Percentiles rank a stretch among this genome's conserved stretches.
Evolutionary conservation across 1,139 yeast genomes (phyloP).

Genomic region (Hyphopichia wangnamkhiaoensis): DNA sequence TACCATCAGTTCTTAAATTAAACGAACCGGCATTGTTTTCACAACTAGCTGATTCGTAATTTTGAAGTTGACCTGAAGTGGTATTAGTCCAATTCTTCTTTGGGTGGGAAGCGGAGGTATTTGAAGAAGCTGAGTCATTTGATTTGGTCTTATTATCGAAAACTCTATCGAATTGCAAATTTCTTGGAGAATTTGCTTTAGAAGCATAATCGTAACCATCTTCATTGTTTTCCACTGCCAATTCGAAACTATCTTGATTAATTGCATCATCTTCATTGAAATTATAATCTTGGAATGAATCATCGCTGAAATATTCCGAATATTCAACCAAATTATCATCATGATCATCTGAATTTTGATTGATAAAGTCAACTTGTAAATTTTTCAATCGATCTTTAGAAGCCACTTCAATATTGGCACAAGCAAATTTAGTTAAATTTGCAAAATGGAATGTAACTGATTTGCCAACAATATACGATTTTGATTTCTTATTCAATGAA

Average conservation of each 20-base stretch:
- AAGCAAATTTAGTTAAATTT: constrained; percentile 53
- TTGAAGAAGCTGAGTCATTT: constrained; percentile 2
- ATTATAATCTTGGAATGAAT: constrained; percentile 13
- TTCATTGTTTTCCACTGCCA: constrained; percentile 5
- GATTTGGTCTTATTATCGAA: constrained; percentile 1
- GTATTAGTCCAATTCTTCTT: constrained; percentile 18
- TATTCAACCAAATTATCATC: constrained; percentile 17
- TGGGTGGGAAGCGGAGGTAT: background rate
- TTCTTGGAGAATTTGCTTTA: constrained; percentile 1
- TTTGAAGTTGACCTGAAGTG: constrained; percentile 1
- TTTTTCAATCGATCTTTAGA: constrained; percentile 22
- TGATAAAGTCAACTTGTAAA: constrained; percentile 27
- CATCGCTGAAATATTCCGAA: constrained; percentile 17
- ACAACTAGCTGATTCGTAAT: constrained; percentile 2
- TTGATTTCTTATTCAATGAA: constrained; percentile 48
- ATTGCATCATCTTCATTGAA: constrained; percentile 20
- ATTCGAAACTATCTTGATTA: constrained; percentile 13
- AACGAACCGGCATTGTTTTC: background rate
- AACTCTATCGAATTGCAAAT: background rate
- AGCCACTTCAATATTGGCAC: constrained; percentile 53
- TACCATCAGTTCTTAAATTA: constrained; percentile 8
- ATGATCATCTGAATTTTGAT: constrained; percentile 18
- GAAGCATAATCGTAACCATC: constrained; percentile 2
- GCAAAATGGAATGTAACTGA: constrained; percentile 55
- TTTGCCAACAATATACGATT: constrained; percentile 52